Conservation (phyloP, 805 yeast species). For the Candida xiaguanensis region DNA sequence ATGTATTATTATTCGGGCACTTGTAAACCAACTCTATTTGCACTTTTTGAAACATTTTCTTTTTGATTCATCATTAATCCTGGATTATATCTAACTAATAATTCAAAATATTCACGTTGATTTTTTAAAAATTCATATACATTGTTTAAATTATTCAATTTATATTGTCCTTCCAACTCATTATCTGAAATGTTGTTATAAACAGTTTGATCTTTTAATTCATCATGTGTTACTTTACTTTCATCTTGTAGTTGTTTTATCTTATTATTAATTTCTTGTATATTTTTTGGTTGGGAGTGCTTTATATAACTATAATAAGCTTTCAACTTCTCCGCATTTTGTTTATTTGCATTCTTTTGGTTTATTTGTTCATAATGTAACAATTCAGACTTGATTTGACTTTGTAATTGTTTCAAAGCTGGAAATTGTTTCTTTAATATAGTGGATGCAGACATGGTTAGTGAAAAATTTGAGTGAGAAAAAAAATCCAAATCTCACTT, state of each 20-base stretch:
- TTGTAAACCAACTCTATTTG: constrained; percentile 81
- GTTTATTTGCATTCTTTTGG: constrained; percentile 33
- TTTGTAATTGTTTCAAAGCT: constrained; percentile 14
- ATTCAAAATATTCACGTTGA: constrained; percentile 74
- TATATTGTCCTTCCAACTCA: constrained; percentile 4
- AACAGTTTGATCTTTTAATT: background rate
- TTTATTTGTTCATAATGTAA: constrained; percentile 32
- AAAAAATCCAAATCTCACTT: background rate
- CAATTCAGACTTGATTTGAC: constrained; percentile 37
- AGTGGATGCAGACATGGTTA: constrained; percentile 3
- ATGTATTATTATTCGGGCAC: constrained; percentile 26
- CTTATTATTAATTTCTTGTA: constrained; percentile 30
- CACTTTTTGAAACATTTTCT: constrained; percentile 77
- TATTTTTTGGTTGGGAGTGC: constrained; percentile 33
- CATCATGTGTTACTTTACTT: background rate
- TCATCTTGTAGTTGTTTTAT: constrained; percentile 13
- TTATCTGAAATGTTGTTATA: background rate
- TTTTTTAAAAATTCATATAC: constrained; percentile 59
- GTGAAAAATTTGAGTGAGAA: background rate
- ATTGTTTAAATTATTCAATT: constrained; percentile 48
- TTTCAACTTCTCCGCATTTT: constrained; percentile 40
- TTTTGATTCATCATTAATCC: constrained; percentile 73
- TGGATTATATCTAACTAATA: constrained; percentile 83
- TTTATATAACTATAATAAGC: constrained; percentile 48
- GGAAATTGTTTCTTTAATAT: constrained; percentile 4